phyloP scores from a whole-genome alignment of 176 grass and related monocot genomes.

The Eragrostis nindensis region DNA sequence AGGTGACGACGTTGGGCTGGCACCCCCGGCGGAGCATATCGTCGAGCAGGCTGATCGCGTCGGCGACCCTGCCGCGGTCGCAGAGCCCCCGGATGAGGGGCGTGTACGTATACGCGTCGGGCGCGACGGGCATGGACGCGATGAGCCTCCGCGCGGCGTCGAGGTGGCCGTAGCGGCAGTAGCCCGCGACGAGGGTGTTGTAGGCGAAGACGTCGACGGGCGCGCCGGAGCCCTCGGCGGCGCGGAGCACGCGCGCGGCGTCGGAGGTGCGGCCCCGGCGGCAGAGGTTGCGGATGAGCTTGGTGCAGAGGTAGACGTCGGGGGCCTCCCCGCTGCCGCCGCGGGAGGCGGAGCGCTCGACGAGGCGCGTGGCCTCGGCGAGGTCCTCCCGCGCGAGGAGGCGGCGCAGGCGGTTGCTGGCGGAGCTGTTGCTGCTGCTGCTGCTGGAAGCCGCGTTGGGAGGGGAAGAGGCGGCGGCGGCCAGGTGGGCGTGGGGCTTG shows the following conservation, averaged over 20 bases:
- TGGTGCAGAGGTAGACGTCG: slow-evolving; percentile 68
- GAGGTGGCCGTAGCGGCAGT: slow-evolving; percentile 55
- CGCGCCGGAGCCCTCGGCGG: slow-evolving; percentile 43
- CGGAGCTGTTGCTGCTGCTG: neutral
- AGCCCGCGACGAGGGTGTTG: slow-evolving; percentile 57
- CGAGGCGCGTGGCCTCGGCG: slow-evolving; percentile 50
- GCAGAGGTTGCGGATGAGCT: slow-evolving; percentile 69
- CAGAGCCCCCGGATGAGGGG: slow-evolving; percentile 68
- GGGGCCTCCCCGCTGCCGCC: slow-evolving; percentile 41
- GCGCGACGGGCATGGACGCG: slow-evolving; percentile 52
- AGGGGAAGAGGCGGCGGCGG: slow-evolving; percentile 7
- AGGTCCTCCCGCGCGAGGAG: slow-evolving; percentile 61
- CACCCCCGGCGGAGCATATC: slow-evolving; percentile 56
- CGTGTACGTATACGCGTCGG: slow-evolving; percentile 73
- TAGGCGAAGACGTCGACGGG: slow-evolving; percentile 59
- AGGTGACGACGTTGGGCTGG: slow-evolving; percentile 67
- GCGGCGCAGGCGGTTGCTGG: slow-evolving; percentile 51
- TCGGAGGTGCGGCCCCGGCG: slow-evolving; percentile 61
- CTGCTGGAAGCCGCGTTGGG: slow-evolving; percentile 27
- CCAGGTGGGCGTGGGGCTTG: slow-evolving; percentile 17
- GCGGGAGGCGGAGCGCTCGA: slow-evolving; percentile 45
- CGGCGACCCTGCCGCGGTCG: slow-evolving; percentile 48
- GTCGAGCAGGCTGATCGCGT: slow-evolving; percentile 59
- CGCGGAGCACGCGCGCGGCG: slow-evolving; percentile 59
- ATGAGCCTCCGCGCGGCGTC: slow-evolving; percentile 54